phyloP scores from a whole-genome alignment of 306 rosid genomes.

The Carpinus viminea region DNA sequence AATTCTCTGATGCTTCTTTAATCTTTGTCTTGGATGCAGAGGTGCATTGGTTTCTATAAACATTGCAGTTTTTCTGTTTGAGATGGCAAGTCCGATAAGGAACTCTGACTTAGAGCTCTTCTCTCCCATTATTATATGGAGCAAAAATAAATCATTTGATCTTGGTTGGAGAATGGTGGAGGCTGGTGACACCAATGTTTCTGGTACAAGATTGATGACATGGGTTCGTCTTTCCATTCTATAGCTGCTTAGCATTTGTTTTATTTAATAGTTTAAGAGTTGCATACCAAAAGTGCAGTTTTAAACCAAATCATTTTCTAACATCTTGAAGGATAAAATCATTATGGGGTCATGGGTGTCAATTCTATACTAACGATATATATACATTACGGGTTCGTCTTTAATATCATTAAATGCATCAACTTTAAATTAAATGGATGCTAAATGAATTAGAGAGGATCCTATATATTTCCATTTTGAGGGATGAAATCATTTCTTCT shows the following conservation, averaged over 20 bases:
- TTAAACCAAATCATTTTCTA: not conserved
- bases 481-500: not conserved
- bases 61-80: conserved; percentile 88
- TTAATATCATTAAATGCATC: too few relatives aligned
- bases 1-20: conserved; percentile 20
- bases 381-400: too few relatives aligned
- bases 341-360: too few relatives aligned
- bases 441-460: too few relatives aligned
- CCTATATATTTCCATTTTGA: not conserved
- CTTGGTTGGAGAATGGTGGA: conserved; percentile 95
- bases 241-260: conserved; percentile 21
- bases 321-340: not conserved
- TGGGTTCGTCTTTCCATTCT: conserved; percentile 84
- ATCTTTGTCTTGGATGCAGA: conserved; percentile 53
- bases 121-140: conserved; percentile 74
- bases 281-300: too few relatives aligned
- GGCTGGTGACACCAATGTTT: conserved; percentile 98
- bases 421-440: too few relatives aligned
- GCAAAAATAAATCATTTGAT: conserved; percentile 87
- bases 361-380: too few relatives aligned
- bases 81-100: conserved; percentile 86
- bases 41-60: conserved; percentile 69
- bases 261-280: not conserved
- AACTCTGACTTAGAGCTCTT: conserved; percentile 59
- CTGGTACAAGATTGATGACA: conserved; percentile 83